Base-by-base conservation (phyloP, 2,329 filamentous ascomycete genomes). In the Aspergillus proliferans region DNA sequence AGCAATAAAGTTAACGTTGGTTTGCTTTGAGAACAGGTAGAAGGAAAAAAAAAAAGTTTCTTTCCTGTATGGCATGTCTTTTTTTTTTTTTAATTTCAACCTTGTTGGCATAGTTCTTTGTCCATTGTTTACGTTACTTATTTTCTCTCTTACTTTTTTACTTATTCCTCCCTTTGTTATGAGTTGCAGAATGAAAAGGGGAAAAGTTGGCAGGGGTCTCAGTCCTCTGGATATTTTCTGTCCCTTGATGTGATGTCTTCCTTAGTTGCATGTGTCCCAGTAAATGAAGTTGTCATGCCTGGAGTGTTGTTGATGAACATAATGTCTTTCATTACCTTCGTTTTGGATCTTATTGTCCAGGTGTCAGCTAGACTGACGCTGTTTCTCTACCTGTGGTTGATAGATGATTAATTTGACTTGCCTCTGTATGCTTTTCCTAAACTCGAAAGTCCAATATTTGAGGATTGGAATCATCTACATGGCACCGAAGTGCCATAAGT, bases 1-100 rank as follows among this genome's bases (percentile, higher is more conserved):
- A 68, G 57, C 64, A 67, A 19, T 18, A 21, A 52, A 57, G 52
- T 53, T 66, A 65, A 53, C 62, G 44, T 52, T 51, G 44, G 48
- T 56, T 43, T 47, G 44, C 30, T 33, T 47, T 46, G 15, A 47
- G 21, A 41, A 38, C 30, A 12, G 18, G n/a, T 24, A n/a, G 9
- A 30, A 19, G 45, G 41, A 34, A 30, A 19, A 49, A 45, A 49
- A 53, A 51, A 49, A 28, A 28, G 26, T 28, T 28, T 28, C 26
- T 30, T 30, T 30, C 26, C 26, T 30, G 50, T 48, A 48, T 49
- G 26, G 36, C 39, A 28, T 36, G 43, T 43, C 36, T 33, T 28
- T 55, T 45, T 42, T 33, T n/a, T 43, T 18, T 18, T 28, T 19
- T 9, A 22, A 28, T 52, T 49, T 57, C 45, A 49, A 57, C 53